These are phyloP conservation scores for Truncatella angustata DNA, from an alignment of 2,329 filamentous ascomycete genomes.

Conservation along the genomic window DNA sequence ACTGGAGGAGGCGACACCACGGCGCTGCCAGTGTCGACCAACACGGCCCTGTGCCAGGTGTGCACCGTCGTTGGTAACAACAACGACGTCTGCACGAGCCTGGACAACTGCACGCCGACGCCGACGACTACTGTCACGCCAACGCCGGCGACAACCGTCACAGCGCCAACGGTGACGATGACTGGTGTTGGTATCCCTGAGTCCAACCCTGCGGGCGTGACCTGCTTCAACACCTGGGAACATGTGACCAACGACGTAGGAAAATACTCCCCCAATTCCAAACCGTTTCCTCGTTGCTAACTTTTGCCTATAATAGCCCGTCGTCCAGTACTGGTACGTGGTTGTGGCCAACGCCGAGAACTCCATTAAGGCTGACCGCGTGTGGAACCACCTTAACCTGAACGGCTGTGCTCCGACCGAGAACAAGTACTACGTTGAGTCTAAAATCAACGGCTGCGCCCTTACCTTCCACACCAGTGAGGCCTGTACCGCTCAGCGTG, in stretches of 20 bases:
- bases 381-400: conserved; percentile 10
- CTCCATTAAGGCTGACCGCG: conserved; percentile 2
- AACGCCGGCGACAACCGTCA: too few relatives aligned
- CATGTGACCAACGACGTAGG: conserved; percentile 5
- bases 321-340: conserved; percentile 9
- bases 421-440: neutral
- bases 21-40: too few relatives aligned
- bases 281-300: neutral
- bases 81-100: too few relatives aligned
- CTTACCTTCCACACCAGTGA: conserved; percentile 9
- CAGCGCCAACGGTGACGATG: too few relatives aligned
- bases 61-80: too few relatives aligned
- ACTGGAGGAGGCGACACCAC: too few relatives aligned
- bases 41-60: too few relatives aligned
- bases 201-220: conserved; percentile 1
- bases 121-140: too few relatives aligned
- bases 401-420: conserved; percentile 9
- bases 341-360: neutral
- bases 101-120: too few relatives aligned
- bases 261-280: too few relatives aligned
- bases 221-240: conserved; percentile 4
- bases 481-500: conserved; percentile 5
- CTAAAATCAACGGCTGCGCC: neutral
- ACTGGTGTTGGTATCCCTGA: neutral
- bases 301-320: neutral